Percentiles rank a stretch among this genome's conserved stretches.
phyloP scores from a whole-genome alignment of 768 basidiomycete species.

The Boletellus sp. region DNA sequence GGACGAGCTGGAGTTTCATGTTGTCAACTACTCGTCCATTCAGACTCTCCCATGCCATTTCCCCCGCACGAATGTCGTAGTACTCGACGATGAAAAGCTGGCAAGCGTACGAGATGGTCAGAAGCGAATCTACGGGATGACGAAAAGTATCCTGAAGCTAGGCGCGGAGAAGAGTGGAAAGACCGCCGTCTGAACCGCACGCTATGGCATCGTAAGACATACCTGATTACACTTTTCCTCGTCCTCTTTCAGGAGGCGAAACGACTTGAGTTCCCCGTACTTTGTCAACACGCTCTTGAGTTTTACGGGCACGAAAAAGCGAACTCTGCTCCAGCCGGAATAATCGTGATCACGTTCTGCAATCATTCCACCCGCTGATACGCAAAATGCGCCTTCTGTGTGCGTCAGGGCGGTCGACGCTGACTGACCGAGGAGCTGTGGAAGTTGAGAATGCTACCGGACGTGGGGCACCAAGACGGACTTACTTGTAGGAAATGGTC shows the following conservation, averaged over 20 bases:
- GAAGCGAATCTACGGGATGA: conserved; percentile 1
- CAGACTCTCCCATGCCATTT: conserved; percentile 47
- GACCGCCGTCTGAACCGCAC: neutral
- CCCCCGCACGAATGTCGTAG: conserved; percentile 60
- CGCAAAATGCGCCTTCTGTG: conserved; percentile 49
- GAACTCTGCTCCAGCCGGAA: conserved; percentile 23
- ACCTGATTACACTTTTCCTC: conserved; percentile 27
- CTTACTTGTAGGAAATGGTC: conserved; percentile 46
- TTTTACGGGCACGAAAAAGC: conserved; percentile 27
- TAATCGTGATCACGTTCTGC: conserved; percentile 19
- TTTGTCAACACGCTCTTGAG: conserved; percentile 29
- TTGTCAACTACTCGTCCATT: conserved; percentile 49
- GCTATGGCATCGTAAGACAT: conserved; percentile 7
- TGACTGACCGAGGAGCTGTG: conserved; percentile 49
- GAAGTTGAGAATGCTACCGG: conserved; percentile 3
- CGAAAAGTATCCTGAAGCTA: neutral
- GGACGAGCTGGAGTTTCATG: conserved; percentile 45
- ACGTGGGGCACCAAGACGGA: conserved; percentile 4
- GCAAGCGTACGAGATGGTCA: conserved; percentile 13
- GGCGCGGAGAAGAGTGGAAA: conserved; percentile 6
- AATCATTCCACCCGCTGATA: conserved; percentile 38
- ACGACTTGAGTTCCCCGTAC: conserved; percentile 31
- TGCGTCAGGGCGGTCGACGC: conserved; percentile 46
- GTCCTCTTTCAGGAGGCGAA: conserved; percentile 24
- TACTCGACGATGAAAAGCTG: conserved; percentile 61